Conservation (phyloP, 208 protist species). For the Leishmania arabica region DNA sequence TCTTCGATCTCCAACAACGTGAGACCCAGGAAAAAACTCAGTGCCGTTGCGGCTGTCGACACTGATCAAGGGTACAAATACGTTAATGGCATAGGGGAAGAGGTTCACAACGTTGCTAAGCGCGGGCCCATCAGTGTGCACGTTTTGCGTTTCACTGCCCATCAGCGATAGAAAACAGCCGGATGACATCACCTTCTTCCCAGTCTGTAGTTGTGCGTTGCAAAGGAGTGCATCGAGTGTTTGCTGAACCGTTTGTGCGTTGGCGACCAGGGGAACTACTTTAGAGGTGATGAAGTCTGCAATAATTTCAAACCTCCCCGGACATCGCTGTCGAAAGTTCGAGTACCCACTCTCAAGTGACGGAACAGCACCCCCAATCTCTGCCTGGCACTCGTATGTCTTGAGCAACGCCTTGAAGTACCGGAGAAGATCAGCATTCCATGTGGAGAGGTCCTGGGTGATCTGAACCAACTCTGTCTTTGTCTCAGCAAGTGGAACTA, state of each 20-base stretch:
- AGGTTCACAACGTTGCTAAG: conserved; percentile 52
- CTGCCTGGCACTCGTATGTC: conserved; percentile 43
- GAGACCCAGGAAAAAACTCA: conserved; percentile 54
- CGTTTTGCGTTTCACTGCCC: conserved; percentile 50
- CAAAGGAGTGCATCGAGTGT: conserved; percentile 38
- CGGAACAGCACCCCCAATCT: conserved; percentile 24
- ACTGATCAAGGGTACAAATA: conserved; percentile 68
- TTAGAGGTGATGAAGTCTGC: conserved; percentile 44
- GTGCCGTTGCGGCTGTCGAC: conserved; percentile 62
- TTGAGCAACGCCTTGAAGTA: conserved; percentile 47
- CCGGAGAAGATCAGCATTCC: conserved; percentile 30
- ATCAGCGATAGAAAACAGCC: conserved; percentile 69
- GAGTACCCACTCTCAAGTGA: conserved; percentile 58
- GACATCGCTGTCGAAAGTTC: conserved; percentile 67
- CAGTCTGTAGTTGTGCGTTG: neutral
- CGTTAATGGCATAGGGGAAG: conserved; percentile 71
- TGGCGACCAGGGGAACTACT: conserved; percentile 40
- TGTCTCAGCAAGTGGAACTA: conserved; percentile 39
- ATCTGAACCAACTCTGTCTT: neutral
- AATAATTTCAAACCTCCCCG: conserved; percentile 69
- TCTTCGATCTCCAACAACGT: conserved; percentile 16
- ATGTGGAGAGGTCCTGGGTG: conserved; percentile 22
- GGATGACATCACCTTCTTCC: conserved; percentile 55
- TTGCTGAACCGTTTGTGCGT: conserved; percentile 37
- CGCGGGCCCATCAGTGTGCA: conserved; percentile 60